Base-by-base conservation (phyloP, 306 rosid genomes). In the Ceratonia siliqua region DNA sequence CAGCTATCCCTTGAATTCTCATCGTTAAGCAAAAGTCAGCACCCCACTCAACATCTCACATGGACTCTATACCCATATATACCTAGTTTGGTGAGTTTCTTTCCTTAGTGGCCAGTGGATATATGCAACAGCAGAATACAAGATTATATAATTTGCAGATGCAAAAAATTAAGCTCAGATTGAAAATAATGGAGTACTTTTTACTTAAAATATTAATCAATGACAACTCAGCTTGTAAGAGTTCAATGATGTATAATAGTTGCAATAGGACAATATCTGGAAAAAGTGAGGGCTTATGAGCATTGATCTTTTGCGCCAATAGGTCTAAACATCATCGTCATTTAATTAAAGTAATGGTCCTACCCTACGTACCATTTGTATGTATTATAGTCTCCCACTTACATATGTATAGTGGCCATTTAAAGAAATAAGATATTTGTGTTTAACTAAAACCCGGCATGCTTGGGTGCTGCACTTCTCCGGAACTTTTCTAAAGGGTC, bases 21-120 rank as follows among this genome's bases (percentile, higher is more conserved):
- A 45, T 56, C 81, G 75, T 77, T 24, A 77, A 77, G 75, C 55
- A 77, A 77, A 77, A 43, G 81, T 62, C 24, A 76, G 10, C 59
- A 13, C 36, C 61, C 74, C 61, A 42, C 80, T 33, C 63, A 24
- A 42, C 41, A 38, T 18, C 64, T 20, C 73, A 55, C 74, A 66
- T 76, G 74, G 42, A 33, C 46, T 63, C 59, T 41, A 64, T 28
- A 64, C 10, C 14, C 7, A 58, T 20, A 21, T 17, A 30, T 13
- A 6, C 38, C 68, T 38, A 27, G 24, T 20, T 32, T 39, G 13
- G n/a, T 27, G 18, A 18, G 7, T 75, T 24, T 52, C 73, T 64
- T 53, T 64, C 10, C 72, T 10, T 24, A 63, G 45, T 74, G 65
- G 72, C n/a, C n/a, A n/a, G n/a, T n/a, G n/a, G n/a, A n/a, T n/a